Conservation (phyloP, 2,329 filamentous ascomycete species). For the Fusarium decemcellulare region DNA sequence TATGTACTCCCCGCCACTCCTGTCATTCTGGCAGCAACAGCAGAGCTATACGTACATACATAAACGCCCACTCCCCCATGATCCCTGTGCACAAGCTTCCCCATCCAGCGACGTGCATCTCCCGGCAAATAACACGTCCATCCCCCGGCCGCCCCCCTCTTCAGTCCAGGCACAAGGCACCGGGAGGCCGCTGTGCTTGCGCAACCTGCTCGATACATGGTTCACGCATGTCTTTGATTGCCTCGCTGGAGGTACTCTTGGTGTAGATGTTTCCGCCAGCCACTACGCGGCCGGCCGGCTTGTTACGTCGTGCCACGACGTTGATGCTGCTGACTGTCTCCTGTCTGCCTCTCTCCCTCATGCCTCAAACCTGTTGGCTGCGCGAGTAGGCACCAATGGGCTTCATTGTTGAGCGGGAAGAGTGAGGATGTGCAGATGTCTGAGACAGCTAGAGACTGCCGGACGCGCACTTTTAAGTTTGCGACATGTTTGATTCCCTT, state of each 20-base stretch:
- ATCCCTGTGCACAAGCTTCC: conserved; percentile 43
- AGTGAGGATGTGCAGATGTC: neutral
- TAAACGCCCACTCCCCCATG: conserved; percentile 31
- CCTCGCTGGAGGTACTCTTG: conserved; percentile 5
- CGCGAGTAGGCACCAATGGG: neutral
- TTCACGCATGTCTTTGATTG: neutral
- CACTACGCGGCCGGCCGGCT: conserved; percentile 12
- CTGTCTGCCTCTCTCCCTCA: neutral
- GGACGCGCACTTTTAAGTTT: neutral
- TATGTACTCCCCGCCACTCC: neutral
- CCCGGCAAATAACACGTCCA: conserved; percentile 25
- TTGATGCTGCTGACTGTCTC: conserved; percentile 3
- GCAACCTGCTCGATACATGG: conserved; percentile 19
- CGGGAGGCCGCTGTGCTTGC: conserved; percentile 32
- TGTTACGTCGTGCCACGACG: conserved; percentile 28
- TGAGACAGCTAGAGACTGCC: neutral
- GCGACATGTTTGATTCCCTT: neutral
- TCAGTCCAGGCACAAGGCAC: conserved; percentile 39
- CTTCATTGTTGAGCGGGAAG: neutral
- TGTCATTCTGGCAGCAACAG: neutral
- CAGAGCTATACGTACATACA: conserved; percentile 7
- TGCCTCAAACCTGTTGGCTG: conserved; percentile 9
- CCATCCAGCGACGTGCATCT: conserved; percentile 47
- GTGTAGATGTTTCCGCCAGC: conserved; percentile 15
- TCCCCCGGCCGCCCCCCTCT: conserved; percentile 17